Percentiles rank a stretch among this genome's conserved stretches.
phyloP scores from a whole-genome alignment of 2,329 filamentous ascomycete species.

The Fusarium sp. region DNA sequence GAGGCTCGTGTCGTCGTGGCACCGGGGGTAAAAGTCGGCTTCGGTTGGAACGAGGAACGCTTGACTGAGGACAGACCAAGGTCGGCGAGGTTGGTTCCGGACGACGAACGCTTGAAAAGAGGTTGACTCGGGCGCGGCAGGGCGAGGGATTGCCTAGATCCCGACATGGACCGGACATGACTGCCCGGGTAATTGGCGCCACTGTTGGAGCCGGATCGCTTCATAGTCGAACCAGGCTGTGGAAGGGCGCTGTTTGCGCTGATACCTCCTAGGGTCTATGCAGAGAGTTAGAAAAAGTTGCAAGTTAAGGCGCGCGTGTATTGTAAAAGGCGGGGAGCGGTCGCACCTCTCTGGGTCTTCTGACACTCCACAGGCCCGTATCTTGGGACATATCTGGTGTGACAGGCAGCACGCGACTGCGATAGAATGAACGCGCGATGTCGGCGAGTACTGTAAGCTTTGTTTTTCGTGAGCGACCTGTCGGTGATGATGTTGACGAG shows the following conservation, averaged over 20 bases:
- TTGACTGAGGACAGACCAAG: constrained; percentile 86
- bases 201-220: constrained; percentile 85
- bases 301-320: constrained; percentile 8
- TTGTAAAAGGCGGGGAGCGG: constrained; percentile 25
- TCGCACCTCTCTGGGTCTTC: constrained; percentile 85
- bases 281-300: constrained; percentile 31
- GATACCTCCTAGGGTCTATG: constrained; percentile 86
- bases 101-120: constrained; percentile 86
- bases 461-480: background rate
- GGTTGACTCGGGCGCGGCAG: constrained; percentile 86
- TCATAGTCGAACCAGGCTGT: constrained; percentile 92
- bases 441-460: constrained; percentile 1
- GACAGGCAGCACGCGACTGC: constrained; percentile 29
- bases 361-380: constrained; percentile 88
- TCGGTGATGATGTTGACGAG: constrained; percentile 28
- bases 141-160: constrained; percentile 87
- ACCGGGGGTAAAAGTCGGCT: constrained; percentile 74
- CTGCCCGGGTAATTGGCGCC: constrained; percentile 73
- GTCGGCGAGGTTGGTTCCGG: constrained; percentile 83
- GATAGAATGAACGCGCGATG: constrained; percentile 26
- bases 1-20: constrained; percentile 54
- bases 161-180: constrained; percentile 85
- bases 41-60: constrained; percentile 83
- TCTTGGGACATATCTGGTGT: constrained; percentile 80
- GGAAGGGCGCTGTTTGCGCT: constrained; percentile 88